Percentiles rank a stretch among this genome's conserved stretches.
Conservation (phyloP, 2,329 filamentous ascomycete genomes). For the Trichophyton benhamiae region DNA sequence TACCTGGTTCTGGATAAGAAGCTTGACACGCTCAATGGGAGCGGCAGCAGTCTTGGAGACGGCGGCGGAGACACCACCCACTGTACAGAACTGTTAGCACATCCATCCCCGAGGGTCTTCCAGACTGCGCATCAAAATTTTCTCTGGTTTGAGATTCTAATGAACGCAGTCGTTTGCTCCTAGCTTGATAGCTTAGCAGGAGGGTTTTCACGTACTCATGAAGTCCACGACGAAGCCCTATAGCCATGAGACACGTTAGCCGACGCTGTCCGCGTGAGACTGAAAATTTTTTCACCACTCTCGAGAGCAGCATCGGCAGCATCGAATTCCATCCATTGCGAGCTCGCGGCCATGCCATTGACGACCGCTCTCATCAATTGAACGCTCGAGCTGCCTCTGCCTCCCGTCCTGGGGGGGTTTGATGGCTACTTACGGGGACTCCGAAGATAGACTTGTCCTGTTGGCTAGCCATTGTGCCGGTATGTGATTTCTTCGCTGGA, state of each 20-base stretch:
- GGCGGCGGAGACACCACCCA: conserved; percentile 99
- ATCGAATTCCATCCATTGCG: conserved; percentile 7
- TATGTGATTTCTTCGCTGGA: conserved; percentile 18
- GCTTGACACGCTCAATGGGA: conserved; percentile 99
- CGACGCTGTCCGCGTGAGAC: neutral
- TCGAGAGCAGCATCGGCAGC: conserved; percentile 6
- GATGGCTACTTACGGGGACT: conserved; percentile 34
- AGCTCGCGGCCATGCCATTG: neutral
- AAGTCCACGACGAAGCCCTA: conserved; percentile 96
- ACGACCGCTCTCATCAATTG: neutral
- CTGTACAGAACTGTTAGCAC: conserved; percentile 38
- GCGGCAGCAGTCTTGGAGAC: conserved; percentile 99
- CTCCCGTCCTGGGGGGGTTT: neutral
- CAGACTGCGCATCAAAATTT: neutral
- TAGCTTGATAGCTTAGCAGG: neutral
- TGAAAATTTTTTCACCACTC: neutral
- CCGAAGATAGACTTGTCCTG: conserved; percentile 44
- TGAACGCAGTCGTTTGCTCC: neutral
- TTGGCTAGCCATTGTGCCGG: conserved; percentile 38
- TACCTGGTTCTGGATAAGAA: conserved; percentile 99
- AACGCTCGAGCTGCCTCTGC: neutral
- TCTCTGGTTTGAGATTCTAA: neutral
- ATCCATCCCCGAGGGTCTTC: neutral
- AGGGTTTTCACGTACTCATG: conserved; percentile 64
- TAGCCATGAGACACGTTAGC: conserved; percentile 23